Evolutionary conservation across 805 yeast species (phyloP), one percentile per base, ranked within the genome.

Genomic region (Peterozyma toletana): DNA sequence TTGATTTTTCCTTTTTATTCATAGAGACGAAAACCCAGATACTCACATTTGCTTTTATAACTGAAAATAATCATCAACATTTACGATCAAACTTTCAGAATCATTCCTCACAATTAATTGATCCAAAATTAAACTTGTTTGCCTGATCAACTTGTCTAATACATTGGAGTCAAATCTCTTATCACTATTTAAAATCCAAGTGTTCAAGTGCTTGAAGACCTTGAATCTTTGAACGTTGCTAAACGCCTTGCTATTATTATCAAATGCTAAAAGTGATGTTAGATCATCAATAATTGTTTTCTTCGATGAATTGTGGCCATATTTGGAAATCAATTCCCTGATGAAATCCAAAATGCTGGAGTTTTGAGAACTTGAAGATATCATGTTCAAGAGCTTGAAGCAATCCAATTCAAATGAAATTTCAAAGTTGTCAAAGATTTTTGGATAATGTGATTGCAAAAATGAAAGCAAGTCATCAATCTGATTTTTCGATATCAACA

Each of bases 181-280:
- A 38, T 64, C 50, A 35, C 63, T 62, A n/a, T 60, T 60, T 30
- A 76, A 47, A 14, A 73, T 67, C 31, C 21, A 21, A 29, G 70
- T 58, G 43, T 70, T 69, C 35, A 76, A 50, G 34, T 61, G 65
- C 47, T 74, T 76, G 36, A 69, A 62, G 27, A 70, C 48, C 40
- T 66, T 66, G 2, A 52, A 50, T 14, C 68, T 56, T 41, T 71
- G 72, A 9, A 59, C 58, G 10, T 53, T 54, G 27, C 62, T 62
- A 33, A 73, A 54, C 30, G 65, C 49, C 30, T 54, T 57, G 3
- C 70, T 56, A 3, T 54, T 46, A 42, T 77, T 64, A 9, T 70
- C 69, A 48, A 71, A 79, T 3, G 83, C 80, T 38, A 80, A 54
- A 29, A 80, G 56, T 2, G 77, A 63, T 7, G 77, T 74, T 0